Evolutionary conservation across 2,329 filamentous ascomycete genomes (phyloP).

Genomic region (Ophiocordyceps camponoti-saundersi): DNA sequence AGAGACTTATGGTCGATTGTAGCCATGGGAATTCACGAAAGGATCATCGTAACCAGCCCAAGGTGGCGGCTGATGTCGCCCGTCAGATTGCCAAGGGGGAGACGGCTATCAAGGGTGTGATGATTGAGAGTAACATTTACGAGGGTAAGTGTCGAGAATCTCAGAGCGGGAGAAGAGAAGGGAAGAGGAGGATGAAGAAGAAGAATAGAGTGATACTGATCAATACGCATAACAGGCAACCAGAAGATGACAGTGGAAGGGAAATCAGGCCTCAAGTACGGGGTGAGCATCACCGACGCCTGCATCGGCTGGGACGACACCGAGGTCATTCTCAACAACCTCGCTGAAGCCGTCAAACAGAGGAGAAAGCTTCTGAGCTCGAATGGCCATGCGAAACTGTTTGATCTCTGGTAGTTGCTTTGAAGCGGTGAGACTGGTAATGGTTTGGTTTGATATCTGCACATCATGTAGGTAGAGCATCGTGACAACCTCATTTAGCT

Average conservation of each 20-base stretch:
- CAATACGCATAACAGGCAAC: conserved; percentile 32
- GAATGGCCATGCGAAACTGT: conserved; percentile 4
- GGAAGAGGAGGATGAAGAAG: too few relatives aligned
- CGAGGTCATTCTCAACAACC: conserved; percentile 54
- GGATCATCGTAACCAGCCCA: conserved; percentile 93
- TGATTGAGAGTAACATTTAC: conserved; percentile 97
- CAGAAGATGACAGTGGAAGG: conserved; percentile 88
- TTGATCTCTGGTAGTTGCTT: too few relatives aligned
- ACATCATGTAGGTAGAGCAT: too few relatives aligned
- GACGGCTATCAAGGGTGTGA: conserved; percentile 80
- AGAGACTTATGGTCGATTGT: conserved; percentile 92
- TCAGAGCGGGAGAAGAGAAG: too few relatives aligned
- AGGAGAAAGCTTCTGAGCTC: conserved; percentile 10
- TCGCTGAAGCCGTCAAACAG: conserved; percentile 56
- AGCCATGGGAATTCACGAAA: conserved; percentile 93
- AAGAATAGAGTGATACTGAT: not conserved
- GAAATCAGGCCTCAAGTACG: conserved; percentile 71
- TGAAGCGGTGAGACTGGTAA: too few relatives aligned
- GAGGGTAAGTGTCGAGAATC: conserved; percentile 42
- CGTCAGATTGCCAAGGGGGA: conserved; percentile 77
- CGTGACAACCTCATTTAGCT: too few relatives aligned
- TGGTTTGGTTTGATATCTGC: too few relatives aligned
- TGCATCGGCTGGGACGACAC: conserved; percentile 94
- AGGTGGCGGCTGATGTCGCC: conserved; percentile 67
- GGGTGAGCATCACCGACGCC: conserved; percentile 91